Percentiles rank a stretch among this genome's conserved stretches.
phyloP scores from a whole-genome alignment of 23 red algal genomes.

The Chondrus crispus region DNA sequence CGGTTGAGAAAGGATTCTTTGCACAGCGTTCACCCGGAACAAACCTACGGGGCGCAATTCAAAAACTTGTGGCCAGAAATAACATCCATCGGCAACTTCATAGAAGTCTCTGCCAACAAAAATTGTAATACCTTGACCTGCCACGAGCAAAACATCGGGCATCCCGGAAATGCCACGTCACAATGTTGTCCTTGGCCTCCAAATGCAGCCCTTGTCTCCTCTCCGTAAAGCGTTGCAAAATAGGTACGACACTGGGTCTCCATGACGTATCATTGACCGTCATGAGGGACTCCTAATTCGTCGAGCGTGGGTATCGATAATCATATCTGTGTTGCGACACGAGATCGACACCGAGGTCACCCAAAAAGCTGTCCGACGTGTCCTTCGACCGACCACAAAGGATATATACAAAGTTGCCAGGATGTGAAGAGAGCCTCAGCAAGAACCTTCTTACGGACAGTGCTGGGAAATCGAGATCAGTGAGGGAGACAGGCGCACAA shows the following conservation, averaged over 20 bases:
- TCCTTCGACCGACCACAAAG: slow-evolving; percentile 66
- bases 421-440: slow-evolving; percentile 63
- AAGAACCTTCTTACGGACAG: slow-evolving; percentile 58
- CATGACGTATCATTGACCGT: slow-evolving; percentile 60
- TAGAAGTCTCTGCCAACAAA: slow-evolving; percentile 68
- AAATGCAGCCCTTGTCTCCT: slow-evolving; percentile 80
- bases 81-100: slow-evolving; percentile 80
- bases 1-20: slow-evolving; percentile 56
- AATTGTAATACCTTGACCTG: slow-evolving; percentile 88
- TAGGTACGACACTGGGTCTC: slow-evolving; percentile 70
- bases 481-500: slow-evolving; percentile 38
- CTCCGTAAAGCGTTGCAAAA: slow-evolving; percentile 90
- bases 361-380: slow-evolving; percentile 81
- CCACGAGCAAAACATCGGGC: slow-evolving; percentile 86
- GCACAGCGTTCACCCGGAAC: slow-evolving; percentile 45
- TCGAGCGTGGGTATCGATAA: slow-evolving; percentile 55
- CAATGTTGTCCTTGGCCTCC: slow-evolving; percentile 77
- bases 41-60: slow-evolving; percentile 52
- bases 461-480: slow-evolving; percentile 66
- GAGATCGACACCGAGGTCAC: slow-evolving; percentile 66
- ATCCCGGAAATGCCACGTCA: slow-evolving; percentile 94
- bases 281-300: slow-evolving; percentile 61
- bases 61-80: slow-evolving; percentile 51
- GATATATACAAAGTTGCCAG: slow-evolving; percentile 80
- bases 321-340: slow-evolving; percentile 87